Evolutionary conservation across 2,329 filamentous ascomycete genomes (phyloP), one percentile per base, ranked within the genome.

Genomic region (Scolecobasidium constrictum): DNA sequence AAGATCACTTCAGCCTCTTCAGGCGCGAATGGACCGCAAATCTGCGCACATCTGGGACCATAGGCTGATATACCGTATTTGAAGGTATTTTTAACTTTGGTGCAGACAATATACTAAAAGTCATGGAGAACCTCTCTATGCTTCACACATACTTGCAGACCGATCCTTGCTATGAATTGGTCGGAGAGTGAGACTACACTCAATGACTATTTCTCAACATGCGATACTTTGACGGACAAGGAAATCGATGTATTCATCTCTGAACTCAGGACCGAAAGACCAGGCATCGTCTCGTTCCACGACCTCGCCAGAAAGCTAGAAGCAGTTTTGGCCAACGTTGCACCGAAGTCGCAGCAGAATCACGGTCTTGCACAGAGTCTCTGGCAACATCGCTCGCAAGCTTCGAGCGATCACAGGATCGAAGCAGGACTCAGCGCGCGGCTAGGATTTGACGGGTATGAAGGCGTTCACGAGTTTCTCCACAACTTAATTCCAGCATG

Each of bases 221-320:
- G n/a, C n/a, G n/a, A n/a, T n/a, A n/a, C n/a, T n/a, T n/a, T 38
- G 2, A 38, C 16, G 15, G 62, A 73, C 40, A 59, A 67, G 4
- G 73, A 77, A 50, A 70, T 76, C 37, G 55, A 66, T 5, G 52
- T 60, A 3, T 77, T 77, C 42, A 58, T 76, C 34, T 60, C 73
- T 45, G 68, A 71, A 21, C 57, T 77, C 3, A 72, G 76, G 50
- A 62, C 64, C 47, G 63, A 75, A 46, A 61, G 61, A 15, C 66
- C 75, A 52, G 72, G 72, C 11, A 59, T 57, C 49, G 69, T 77
- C 44, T 66, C 69, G 44, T 74, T 73, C 50, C 53, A 53, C 42
- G 72, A 76, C 48, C 51, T 76, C 22, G 71, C 74, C 50, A 58
- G 56, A 4, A 74, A 73, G 47, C 63, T 77, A 2, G 69, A 76